Percentiles rank a stretch among this genome's conserved stretches.
These are phyloP conservation scores for Ecytonucleospora hepatopenaei DNA, from an alignment of 371 early-diverging fungal genomes.

Conservation along the genomic window DNA sequence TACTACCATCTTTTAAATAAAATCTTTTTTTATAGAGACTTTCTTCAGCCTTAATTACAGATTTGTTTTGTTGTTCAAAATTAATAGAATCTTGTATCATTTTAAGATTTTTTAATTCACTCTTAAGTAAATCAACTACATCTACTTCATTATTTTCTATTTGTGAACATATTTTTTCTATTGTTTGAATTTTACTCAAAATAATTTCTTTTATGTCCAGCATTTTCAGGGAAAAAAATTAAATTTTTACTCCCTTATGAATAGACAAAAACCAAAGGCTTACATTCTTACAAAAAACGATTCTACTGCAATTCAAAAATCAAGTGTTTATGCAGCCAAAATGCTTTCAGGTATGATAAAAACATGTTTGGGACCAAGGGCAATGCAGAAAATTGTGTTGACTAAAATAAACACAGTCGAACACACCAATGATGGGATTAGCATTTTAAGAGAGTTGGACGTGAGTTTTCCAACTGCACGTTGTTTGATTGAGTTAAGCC, in stretches of 20 bases:
- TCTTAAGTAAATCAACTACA: conserved; percentile 49
- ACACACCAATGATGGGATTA: conserved; percentile 97
- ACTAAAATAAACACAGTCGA: conserved; percentile 99
- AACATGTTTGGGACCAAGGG: conserved; percentile 92
- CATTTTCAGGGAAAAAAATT: neutral
- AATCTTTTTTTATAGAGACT: conserved; percentile 50
- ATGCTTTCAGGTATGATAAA: conserved; percentile 87
- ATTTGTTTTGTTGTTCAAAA: conserved; percentile 43
- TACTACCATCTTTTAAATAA: conserved; percentile 55
- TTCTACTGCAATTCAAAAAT: conserved; percentile 34
- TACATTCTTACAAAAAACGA: conserved; percentile 41
- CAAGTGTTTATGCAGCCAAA: conserved; percentile 32
- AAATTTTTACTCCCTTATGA: conserved; percentile 12
- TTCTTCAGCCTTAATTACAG: conserved; percentile 51
- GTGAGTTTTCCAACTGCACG: conserved; percentile 98
- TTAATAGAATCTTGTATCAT: conserved; percentile 51
- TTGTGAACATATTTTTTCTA: conserved; percentile 46
- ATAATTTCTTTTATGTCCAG: conserved; percentile 30
- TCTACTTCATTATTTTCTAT: conserved; percentile 45
- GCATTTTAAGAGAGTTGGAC: conserved; percentile 94
- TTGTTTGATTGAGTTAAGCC: conserved; percentile 90
- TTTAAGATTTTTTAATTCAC: conserved; percentile 54
- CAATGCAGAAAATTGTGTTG: conserved; percentile 98
- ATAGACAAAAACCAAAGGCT: conserved; percentile 12
- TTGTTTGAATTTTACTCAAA: conserved; percentile 45